Percentiles rank a stretch among this genome's conserved stretches.
Evolutionary conservation across 129 eudicot genomes (phyloP).

Genomic region (Escallonia herrerae): DNA sequence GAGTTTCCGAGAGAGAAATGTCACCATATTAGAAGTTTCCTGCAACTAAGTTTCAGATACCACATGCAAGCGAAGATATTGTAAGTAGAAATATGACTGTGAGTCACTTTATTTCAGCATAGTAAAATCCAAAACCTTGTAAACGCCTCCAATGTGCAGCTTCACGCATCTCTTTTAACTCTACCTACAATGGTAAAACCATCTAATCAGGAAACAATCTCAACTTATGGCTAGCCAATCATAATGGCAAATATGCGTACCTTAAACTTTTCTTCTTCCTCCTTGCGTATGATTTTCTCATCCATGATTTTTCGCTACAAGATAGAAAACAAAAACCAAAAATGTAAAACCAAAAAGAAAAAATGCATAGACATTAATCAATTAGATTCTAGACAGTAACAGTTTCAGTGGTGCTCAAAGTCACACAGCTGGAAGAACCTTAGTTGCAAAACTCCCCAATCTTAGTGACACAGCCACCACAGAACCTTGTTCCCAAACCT

Average conservation of each 20-base stretch:
- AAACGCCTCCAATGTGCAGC: constrained; percentile 98
- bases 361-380: too few relatives aligned
- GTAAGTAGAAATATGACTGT: background rate
- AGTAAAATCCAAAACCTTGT: constrained; percentile 56
- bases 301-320: constrained; percentile 79
- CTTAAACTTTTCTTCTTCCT: constrained; percentile 79
- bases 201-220: background rate
- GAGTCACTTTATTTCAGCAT: background rate
- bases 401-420: too few relatives aligned
- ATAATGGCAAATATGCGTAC: constrained; percentile 28
- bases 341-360: too few relatives aligned
- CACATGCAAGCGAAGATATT: too few relatives aligned
- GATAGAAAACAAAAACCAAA: constrained; percentile 1
- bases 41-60: too few relatives aligned
- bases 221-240: background rate
- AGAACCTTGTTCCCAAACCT: too few relatives aligned
- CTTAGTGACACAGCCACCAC: too few relatives aligned
- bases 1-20: too few relatives aligned
- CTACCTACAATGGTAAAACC: constrained; percentile 43
- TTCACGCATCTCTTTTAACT: constrained; percentile 81
- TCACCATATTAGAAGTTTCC: too few relatives aligned
- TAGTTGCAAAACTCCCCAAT: too few relatives aligned
- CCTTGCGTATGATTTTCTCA: constrained; percentile 77
- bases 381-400: too few relatives aligned
- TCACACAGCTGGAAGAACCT: too few relatives aligned